Percentiles rank a stretch among this genome's conserved stretches.
phyloP scores from a whole-genome alignment of 2,329 filamentous ascomycete species.

The Microsporum ferrugineum region DNA sequence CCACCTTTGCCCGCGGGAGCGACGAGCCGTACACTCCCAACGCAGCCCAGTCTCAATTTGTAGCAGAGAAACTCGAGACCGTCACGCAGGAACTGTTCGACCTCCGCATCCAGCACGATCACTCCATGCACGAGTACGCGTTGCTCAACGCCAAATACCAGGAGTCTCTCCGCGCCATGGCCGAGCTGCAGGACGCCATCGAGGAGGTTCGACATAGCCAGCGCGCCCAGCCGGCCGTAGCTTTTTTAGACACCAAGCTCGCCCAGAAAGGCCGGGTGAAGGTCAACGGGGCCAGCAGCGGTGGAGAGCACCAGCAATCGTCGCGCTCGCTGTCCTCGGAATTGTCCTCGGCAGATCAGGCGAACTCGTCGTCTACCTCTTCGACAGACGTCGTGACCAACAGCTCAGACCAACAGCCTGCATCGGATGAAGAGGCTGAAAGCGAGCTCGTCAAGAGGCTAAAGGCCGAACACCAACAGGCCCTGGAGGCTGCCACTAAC shows the following conservation, averaged over 20 bases:
- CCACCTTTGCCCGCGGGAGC: conserved; percentile 8
- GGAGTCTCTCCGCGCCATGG: conserved; percentile 67
- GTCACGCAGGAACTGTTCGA: conserved; percentile 87
- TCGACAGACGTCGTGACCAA: conserved; percentile 40
- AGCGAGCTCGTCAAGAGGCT: conserved; percentile 59
- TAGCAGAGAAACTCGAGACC: conserved; percentile 83
- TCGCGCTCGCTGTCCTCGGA: conserved; percentile 91
- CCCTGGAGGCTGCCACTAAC: conserved; percentile 59
- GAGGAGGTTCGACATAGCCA: conserved; percentile 56
- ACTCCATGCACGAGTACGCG: conserved; percentile 68
- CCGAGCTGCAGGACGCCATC: conserved; percentile 63
- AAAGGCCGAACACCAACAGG: conserved; percentile 64
- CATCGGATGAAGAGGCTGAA: conserved; percentile 42
- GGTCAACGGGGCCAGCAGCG: conserved; percentile 54
- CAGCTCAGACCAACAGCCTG: conserved; percentile 18
- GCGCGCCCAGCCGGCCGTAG: conserved; percentile 34
- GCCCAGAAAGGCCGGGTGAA: conserved; percentile 63
- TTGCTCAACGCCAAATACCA: conserved; percentile 80
- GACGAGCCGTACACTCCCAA: conserved; percentile 45
- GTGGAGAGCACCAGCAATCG: conserved; percentile 58
- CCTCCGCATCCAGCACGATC: conserved; percentile 80
- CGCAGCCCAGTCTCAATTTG: conserved; percentile 70
- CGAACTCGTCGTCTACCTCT: conserved; percentile 49
- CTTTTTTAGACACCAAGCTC: conserved; percentile 49
- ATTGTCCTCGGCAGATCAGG: conserved; percentile 64